phyloP scores from a whole-genome alignment of 768 basidiomycete species.

The Filobasidium floriforme region DNA sequence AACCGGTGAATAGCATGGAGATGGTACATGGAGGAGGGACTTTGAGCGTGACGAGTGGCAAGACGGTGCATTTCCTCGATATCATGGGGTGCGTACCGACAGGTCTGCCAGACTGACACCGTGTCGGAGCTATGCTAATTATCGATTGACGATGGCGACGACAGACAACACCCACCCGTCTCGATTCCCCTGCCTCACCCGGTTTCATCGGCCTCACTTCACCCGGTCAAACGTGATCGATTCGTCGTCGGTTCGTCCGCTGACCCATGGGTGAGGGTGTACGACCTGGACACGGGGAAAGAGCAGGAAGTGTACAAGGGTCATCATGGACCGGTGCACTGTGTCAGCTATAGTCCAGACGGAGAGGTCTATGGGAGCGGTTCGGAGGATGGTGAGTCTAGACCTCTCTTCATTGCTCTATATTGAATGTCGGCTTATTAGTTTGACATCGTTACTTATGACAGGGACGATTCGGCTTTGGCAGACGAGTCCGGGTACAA shows the following conservation, averaged over 20 bases:
- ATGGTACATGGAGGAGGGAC: slow-evolving; percentile 68
- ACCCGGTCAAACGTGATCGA: slow-evolving; percentile 76
- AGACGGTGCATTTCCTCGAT: slow-evolving; percentile 81
- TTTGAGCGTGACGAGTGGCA: slow-evolving; percentile 82
- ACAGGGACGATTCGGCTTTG: slow-evolving; percentile 88
- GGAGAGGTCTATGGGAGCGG: slow-evolving; percentile 97
- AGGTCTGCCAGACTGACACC: no score
- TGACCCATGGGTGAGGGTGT: slow-evolving; percentile 95
- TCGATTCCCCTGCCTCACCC: slow-evolving; percentile 72
- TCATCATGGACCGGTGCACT: slow-evolving; percentile 95
- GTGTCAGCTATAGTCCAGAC: slow-evolving; percentile 87
- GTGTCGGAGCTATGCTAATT: not conserved
- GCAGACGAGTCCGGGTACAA: slow-evolving; percentile 92
- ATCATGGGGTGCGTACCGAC: slow-evolving; percentile 45
- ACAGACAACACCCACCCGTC: slow-evolving; percentile 59
- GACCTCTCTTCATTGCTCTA: slow-evolving; percentile 5
- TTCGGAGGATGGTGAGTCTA: slow-evolving; percentile 59
- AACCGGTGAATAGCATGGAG: slow-evolving; percentile 89
- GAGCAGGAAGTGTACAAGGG: slow-evolving; percentile 89
- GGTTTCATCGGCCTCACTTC: slow-evolving; percentile 89
- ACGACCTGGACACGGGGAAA: slow-evolving; percentile 72
- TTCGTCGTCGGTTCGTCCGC: slow-evolving; percentile 83
- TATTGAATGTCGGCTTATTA: no score
- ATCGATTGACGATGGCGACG: slow-evolving; percentile 44
- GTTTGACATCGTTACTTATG: slow-evolving; percentile 1